Percentiles rank a stretch among this genome's conserved stretches.
Evolutionary conservation across 148 eudicot genomes (phyloP).

Genomic region (Cornus suecica): DNA sequence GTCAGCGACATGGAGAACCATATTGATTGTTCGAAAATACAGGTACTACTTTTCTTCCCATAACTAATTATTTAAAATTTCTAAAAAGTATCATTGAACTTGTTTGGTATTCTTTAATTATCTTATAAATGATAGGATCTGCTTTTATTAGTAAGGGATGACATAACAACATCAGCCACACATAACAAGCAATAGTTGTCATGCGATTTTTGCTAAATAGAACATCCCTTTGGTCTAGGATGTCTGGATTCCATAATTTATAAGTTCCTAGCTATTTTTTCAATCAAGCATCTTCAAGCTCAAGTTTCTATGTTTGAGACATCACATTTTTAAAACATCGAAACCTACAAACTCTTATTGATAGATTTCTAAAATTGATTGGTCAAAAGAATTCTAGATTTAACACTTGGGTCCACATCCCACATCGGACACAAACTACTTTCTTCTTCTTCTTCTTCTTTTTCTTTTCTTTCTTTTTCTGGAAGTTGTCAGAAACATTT

Average conservation of each 20-base stretch:
- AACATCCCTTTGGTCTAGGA: not conserved
- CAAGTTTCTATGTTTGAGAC: too few relatives aligned
- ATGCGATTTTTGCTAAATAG: not conserved
- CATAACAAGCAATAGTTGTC: conserved; percentile 2
- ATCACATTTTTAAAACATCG: too few relatives aligned
- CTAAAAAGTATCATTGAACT: not conserved
- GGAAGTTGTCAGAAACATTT: too few relatives aligned
- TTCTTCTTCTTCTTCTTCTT: too few relatives aligned
- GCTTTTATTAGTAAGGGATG: not conserved
- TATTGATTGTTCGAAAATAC: conserved; percentile 47
- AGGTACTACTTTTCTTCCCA: conserved; percentile 30
- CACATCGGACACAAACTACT: too few relatives aligned
- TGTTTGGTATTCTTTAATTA: not conserved
- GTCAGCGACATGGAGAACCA: conserved; percentile 33
- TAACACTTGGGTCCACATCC: too few relatives aligned
- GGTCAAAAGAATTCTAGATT: too few relatives aligned
- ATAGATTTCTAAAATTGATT: too few relatives aligned
- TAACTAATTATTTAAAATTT: not conserved
- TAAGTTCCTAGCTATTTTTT: too few relatives aligned
- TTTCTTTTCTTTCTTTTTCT: too few relatives aligned
- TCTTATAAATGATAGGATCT: not conserved
- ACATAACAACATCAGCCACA: not conserved
- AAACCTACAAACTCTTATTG: too few relatives aligned
- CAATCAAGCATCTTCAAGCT: not conserved
- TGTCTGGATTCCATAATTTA: too few relatives aligned